These are phyloP conservation scores for Tricholoma hemisulphureum DNA, from an alignment of 768 basidiomycete species.

Conservation along the genomic window DNA sequence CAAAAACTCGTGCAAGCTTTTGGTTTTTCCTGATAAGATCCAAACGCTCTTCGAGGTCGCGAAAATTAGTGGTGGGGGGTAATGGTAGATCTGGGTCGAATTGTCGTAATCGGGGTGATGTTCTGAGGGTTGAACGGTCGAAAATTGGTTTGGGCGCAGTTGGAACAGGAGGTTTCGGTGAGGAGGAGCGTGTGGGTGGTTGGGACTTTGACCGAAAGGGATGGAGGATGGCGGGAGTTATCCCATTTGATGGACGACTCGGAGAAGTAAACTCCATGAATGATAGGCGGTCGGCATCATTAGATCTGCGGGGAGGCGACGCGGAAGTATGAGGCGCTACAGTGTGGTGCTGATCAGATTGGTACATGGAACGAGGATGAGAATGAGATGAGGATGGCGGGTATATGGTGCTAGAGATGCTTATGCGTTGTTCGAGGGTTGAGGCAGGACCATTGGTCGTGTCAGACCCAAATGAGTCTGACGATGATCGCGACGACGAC, in stretches of 20 bases:
- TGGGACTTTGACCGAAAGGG: slow-evolving; percentile 22
- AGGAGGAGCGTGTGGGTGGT: slow-evolving; percentile 27
- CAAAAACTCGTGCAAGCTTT: slow-evolving; percentile 81
- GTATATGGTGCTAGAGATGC: slow-evolving; percentile 43
- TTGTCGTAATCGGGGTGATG: slow-evolving; percentile 10
- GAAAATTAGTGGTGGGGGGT: slow-evolving; percentile 68
- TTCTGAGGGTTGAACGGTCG: slow-evolving; percentile 29
- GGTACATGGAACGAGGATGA: slow-evolving; percentile 27
- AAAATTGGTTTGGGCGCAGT: slow-evolving; percentile 48
- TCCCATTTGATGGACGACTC: slow-evolving; percentile 1
- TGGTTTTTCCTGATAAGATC: slow-evolving; percentile 71
- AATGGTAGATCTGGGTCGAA: slow-evolving; percentile 20
- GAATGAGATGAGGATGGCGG: slow-evolving; percentile 31
- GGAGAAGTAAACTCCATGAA: slow-evolving; percentile 38
- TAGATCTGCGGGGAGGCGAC: not conserved
- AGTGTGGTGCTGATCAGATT: slow-evolving; percentile 19
- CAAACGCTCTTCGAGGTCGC: slow-evolving; percentile 62
- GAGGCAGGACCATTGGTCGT: slow-evolving; percentile 31
- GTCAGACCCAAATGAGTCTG: slow-evolving; percentile 25
- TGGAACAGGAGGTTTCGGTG: slow-evolving; percentile 45
- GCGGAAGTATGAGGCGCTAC: not conserved
- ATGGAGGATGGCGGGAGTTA: slow-evolving; percentile 8
- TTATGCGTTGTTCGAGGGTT: slow-evolving; percentile 38
- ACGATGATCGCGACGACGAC: slow-evolving; percentile 24
- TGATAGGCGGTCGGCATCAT: slow-evolving; percentile 22